Base-by-base conservation (phyloP, 768 basidiomycete species). In the Hypsizygus marmoreus region DNA sequence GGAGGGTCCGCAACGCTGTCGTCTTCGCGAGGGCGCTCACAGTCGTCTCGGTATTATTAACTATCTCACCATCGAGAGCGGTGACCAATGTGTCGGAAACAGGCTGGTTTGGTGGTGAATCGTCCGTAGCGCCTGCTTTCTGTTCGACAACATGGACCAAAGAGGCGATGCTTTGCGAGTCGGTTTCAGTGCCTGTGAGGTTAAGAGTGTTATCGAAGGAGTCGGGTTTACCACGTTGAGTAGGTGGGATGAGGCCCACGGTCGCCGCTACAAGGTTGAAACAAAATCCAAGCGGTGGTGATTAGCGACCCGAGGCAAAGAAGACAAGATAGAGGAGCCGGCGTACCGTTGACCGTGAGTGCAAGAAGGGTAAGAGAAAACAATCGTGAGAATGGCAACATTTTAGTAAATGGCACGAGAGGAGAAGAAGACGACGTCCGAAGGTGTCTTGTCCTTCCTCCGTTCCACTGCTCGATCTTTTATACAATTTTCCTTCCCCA, bases 1-100 rank as follows among this genome's bases (percentile, higher is more conserved):
- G 17, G 14, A n/a, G 10, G 1, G 16, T 5, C 36, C 8, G 30
- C 5, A 14, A 17, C 7, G 30, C 20, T 12, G 32, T 16, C 34
- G 38, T 51, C 23, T 19, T 56, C 41, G 56, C 31, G 19, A 43
- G 53, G 16, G 33, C 47, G 49, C 37, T 38, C 20, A 46, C 51
- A 8, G 53, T 38, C 12, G 41, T 35, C 12, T 14, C 38, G 6
- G 24, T 51, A 22, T 55, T 52, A 2, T 60, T 56, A 6, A 65
- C 61, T 16, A 76, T 49, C 22, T 61, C 42, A 6, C 76, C 76
- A 53, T 78, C 75, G 28, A 76, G 49, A 2, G 74, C 75, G 24
- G 75, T 77, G 43, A 79, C 60, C 1, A 54, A 49, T 1, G 73
- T 75, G 2, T 62, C 58, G 0, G 66, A 54, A 22, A 70, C 60